Base-by-base conservation (phyloP, 2,329 filamentous ascomycete species). In the Sarocladium brachiariae region DNA sequence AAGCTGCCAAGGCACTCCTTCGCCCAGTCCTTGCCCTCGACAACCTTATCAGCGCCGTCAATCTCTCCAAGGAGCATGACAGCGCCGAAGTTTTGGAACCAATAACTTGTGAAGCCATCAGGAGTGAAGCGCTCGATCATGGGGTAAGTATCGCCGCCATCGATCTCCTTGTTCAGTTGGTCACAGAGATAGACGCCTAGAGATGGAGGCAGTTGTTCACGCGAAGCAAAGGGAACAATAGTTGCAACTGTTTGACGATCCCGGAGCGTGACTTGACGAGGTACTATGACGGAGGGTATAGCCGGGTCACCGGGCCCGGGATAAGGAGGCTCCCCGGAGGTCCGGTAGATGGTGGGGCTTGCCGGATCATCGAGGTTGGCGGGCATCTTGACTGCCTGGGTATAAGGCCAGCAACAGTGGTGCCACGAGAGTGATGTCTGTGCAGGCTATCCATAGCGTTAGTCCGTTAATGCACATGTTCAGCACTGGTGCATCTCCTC, bases 71-170 rank as follows among this genome's bases (percentile, higher is more conserved):
- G 74, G 19, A 95, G 74, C 88, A 95, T 93, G 64, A 95, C 82
- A 46, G 87, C 89, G 43, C 81, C 89, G 62, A 95, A 95, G 67
- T 90, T 89, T 61, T 89, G 86, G 65, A 96, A 92, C 90, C 90
- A 96, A 70, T 95, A 93, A 50, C 79, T 73, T 9, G 83, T 84
- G 63, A 95, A 96, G 55, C 77, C 80, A 18, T 87, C 81, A n/a
- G 85, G 71, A 4, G 84, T 73, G 68, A 95, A 81, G 16, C 83
- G 74, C 49, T 91, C 84, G 59, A 85, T 81, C 86, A 95, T 92
- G 19, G 90, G 89, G 66, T 95, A 95, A 1, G 90, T 95, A 65
- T 95, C 89, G 51, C 90, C 90, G 66, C 89, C 87, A 62, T 93
- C 88, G 61, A 96, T 93, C 68, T 95, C 90, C 68, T 87, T 86